These are phyloP conservation scores for Aspergillus sp. DNA, from an alignment of 2,329 filamentous ascomycete species.

Conservation along the genomic window DNA sequence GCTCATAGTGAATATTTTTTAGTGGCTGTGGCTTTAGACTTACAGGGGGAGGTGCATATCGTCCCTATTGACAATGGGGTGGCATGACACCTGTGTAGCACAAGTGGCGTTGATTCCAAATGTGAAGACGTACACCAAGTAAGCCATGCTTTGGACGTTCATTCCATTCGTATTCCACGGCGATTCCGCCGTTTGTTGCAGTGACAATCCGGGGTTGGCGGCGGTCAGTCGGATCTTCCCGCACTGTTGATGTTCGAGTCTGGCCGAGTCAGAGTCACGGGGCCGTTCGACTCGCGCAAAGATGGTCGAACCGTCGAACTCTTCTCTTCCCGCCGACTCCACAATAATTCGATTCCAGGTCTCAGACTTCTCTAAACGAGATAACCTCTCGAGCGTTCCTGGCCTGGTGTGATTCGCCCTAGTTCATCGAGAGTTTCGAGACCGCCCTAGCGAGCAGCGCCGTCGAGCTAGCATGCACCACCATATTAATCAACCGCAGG, in stretches of 20 bases:
- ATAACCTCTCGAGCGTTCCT: not conserved
- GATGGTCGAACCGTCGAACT: not conserved
- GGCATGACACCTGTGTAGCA: not conserved
- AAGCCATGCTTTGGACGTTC: not conserved
- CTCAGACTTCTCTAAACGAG: not conserved
- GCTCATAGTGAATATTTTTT: not conserved
- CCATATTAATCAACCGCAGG: not conserved
- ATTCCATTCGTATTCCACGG: not conserved
- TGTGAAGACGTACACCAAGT: too few relatives aligned
- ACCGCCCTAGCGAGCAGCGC: not conserved
- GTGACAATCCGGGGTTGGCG: not conserved
- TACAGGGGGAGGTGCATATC: too few relatives aligned
- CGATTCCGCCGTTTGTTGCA: not conserved
- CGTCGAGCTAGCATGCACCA: not conserved
- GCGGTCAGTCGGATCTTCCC: not conserved
- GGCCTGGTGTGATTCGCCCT: slow-evolving; percentile 3
- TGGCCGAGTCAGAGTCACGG: not conserved
- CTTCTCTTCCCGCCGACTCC: not conserved
- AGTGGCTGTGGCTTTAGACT: not conserved
- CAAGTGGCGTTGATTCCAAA: not conserved
- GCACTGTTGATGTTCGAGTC: not conserved
- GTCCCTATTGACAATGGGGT: too few relatives aligned
- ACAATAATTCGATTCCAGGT: not conserved
- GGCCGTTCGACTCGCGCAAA: not conserved
- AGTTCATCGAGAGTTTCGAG: slow-evolving; percentile 1